Percentiles rank a stretch among this genome's conserved stretches.
Conservation (phyloP, 345 rosid species). For the Nasturtium officinale region DNA sequence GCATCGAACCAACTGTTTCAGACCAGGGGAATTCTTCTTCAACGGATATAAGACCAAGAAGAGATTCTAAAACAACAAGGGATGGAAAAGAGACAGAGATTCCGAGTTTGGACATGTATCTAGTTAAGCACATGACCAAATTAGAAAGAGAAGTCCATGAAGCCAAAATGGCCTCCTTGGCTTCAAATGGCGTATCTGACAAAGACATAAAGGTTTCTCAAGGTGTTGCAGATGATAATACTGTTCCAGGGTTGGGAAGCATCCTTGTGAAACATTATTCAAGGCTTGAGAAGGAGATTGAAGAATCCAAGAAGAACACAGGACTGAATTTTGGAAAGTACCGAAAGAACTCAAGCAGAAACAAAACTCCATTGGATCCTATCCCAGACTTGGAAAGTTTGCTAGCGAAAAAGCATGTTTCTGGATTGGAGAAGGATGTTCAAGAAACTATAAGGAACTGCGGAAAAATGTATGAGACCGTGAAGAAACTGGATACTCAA, state of each 20-base stretch:
- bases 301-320: conserved; percentile 56
- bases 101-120: conserved; percentile 78
- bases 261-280: conserved; percentile 67
- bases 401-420: conserved; percentile 51
- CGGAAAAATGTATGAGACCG: conserved; percentile 42
- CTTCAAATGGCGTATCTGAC: conserved; percentile 43
- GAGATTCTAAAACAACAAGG: conserved; percentile 41
- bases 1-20: conserved; percentile 42
- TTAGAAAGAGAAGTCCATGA: conserved; percentile 84
- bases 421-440: conserved; percentile 53
- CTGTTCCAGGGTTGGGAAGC: conserved; percentile 58
- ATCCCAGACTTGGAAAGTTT: conserved; percentile 56
- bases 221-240: conserved; percentile 33
- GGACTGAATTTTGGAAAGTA: conserved; percentile 29
- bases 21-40: conserved; percentile 49
- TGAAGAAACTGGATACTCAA: conserved; percentile 40
- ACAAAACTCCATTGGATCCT: conserved; percentile 39
- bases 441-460: conserved; percentile 44
- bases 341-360: conserved; percentile 36
- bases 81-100: conserved; percentile 51
- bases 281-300: conserved; percentile 62
- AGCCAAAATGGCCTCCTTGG: conserved; percentile 55
- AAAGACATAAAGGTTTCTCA: conserved; percentile 25
- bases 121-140: conserved; percentile 77
- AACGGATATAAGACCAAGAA: conserved; percentile 40